Base-by-base conservation (phyloP, 768 basidiomycete genomes). In the Collybia sordida region DNA sequence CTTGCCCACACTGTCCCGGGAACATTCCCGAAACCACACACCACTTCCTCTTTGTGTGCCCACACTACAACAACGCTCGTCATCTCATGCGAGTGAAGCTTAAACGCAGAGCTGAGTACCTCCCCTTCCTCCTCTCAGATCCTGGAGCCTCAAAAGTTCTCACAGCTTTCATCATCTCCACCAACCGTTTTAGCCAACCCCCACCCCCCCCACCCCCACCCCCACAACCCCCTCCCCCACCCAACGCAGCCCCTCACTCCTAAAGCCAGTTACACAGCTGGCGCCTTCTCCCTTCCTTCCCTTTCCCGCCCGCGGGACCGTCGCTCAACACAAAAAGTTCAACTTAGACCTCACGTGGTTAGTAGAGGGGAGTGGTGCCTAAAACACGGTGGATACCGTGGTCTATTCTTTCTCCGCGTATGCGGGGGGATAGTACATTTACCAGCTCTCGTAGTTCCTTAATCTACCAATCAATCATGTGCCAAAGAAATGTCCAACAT, bases 1-100 rank as follows among this genome's bases (percentile, higher is more conserved):
- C 34, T 15, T 65, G 61, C 44, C 61, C 57, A 2, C 35, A 41
- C 3, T 65, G 62, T 41, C 18, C n/a, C 9, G 51, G 51, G 21
- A n/a, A n/a, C 24, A 28, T 53, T 46, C 46, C 51, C 27, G 2
- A 45, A n/a, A n/a, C n/a, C n/a, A n/a, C n/a, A n/a, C n/a, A n/a
- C n/a, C n/a, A n/a, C n/a, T n/a, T n/a, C n/a, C n/a, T n/a, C n/a
- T n/a, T n/a, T n/a, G n/a, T n/a, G n/a, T n/a, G n/a, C n/a, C n/a
- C n/a, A n/a, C n/a, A 53, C 35, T 53, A 53, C 36, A 31, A 43
- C 14, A 22, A 48, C 36, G 35, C 47, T n/a, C 18, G 46, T 3
- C 52, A 53, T 25, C 11, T 17, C 47, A 35, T 53, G 24, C 15
- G n/a, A 5, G 2, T n/a, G 35, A 39, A 31, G 6, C 42, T 53